Base-by-base conservation (phyloP, 108 stramenopile species). In the Craspedostauros australis region DNA sequence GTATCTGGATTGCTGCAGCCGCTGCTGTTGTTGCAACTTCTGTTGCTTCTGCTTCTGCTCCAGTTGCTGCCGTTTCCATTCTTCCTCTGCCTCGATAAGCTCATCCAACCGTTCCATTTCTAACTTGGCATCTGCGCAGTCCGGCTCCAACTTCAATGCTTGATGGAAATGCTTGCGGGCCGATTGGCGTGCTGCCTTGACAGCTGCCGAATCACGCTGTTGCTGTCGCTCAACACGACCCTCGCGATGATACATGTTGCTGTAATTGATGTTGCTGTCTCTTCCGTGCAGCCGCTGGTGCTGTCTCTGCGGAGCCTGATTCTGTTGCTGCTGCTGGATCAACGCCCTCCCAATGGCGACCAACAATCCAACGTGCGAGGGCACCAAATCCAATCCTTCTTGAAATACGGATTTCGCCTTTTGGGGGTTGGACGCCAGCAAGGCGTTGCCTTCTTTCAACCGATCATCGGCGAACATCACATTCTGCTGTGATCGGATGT, bases 401-500 rank as follows among this genome's bases (percentile, higher is more conserved):
- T 52, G 23, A 26, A 33, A 61, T 5, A 32, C 27, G 0, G 14
- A 7, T 5, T 59, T 30, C 6, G 67, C 59, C 21, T 54, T 68
- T 29, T 18, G 22, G 15, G 48, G 31, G 25, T 54, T 45, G 19
- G 39, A 1, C 21, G 36, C 21, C 7, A 43, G 22, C 1, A 43
- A 34, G 32, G 44, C 60, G n/a, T 42, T 51, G 4, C 60, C 60
- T 31, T 62, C 36, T 9, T 24, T 28, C n/a, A 51, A 34, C 20
- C 50, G 39, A n/a, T 61, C 54, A n/a, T 53, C 37, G 6, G 68
- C 59, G 36, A 43, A 69, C 7, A 30, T 42, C 5, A 29, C 4
- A 44, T 69, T 69, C 45, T 69, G 68, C 33, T 61, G 53, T 38
- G 60, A 54, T 21, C 68, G 39, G 30, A 69, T 24, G 24, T 69